Evolutionary conservation across 2,329 filamentous ascomycete genomes (phyloP).

Genomic region (Plenodomus tracheiphilus): DNA sequence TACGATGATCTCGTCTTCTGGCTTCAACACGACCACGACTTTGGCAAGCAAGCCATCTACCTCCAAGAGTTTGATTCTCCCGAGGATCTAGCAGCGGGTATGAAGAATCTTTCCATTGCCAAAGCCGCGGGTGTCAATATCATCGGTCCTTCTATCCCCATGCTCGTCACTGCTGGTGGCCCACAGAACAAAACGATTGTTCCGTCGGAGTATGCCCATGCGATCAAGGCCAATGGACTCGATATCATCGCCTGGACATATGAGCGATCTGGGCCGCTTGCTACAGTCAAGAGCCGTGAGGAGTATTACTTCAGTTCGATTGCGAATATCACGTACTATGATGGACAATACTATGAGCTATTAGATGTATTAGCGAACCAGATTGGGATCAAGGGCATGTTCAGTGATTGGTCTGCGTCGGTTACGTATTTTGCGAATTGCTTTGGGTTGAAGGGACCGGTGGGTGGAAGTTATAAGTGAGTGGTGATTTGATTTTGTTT

Average conservation of each 20-base stretch:
- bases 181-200: too few relatives aligned
- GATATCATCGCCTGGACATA: conserved; percentile 68
- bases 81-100: conserved; percentile 53
- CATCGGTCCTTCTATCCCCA: too few relatives aligned
- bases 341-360: conserved; percentile 66
- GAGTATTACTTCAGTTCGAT: conserved; percentile 50
- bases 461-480: conserved; percentile 17
- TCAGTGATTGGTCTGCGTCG: conserved; percentile 68
- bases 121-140: too few relatives aligned
- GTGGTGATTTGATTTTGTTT: background rate
- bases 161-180: too few relatives aligned
- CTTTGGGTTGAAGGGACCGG: conserved; percentile 49
- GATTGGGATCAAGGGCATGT: conserved; percentile 63
- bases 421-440: conserved; percentile 72
- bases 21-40: conserved; percentile 63
- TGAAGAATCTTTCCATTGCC: conserved; percentile 58
- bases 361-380: conserved; percentile 63
- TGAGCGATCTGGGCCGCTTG: conserved; percentile 64
- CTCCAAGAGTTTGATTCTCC: conserved; percentile 61
- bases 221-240: conserved; percentile 62
- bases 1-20: conserved; percentile 66
- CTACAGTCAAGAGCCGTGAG: conserved; percentile 42
- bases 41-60: conserved; percentile 63
- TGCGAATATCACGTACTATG: conserved; percentile 57
- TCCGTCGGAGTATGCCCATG: conserved; percentile 64